These are phyloP conservation scores for Angomonas desouzai DNA, from an alignment of 208 protist genomes.

Conservation along the genomic window DNA sequence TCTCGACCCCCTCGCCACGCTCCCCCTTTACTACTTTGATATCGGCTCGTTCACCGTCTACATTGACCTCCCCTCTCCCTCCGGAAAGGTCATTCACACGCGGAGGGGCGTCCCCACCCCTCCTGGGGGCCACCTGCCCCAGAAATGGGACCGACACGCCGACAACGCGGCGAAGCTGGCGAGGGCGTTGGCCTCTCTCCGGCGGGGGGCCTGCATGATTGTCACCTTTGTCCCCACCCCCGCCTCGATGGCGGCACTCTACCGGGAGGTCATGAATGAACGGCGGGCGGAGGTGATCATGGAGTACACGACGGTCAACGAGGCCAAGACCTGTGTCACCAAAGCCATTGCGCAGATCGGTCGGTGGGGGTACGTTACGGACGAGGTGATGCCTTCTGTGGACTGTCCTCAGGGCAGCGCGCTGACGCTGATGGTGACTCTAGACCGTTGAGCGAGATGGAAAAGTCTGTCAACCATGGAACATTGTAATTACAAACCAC, in stretches of 20 bases:
- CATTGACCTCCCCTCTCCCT: conserved; percentile 31
- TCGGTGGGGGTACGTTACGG: conserved; percentile 60
- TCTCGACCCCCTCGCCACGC: conserved; percentile 30
- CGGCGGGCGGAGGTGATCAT: conserved; percentile 38
- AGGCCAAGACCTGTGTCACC: conserved; percentile 45
- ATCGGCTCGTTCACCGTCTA: conserved; percentile 57
- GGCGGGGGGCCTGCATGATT: conserved; percentile 40
- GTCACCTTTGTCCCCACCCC: conserved; percentile 47
- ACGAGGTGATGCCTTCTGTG: conserved; percentile 64
- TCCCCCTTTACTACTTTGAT: conserved; percentile 43
- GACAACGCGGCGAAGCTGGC: conserved; percentile 34
- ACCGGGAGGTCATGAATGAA: conserved; percentile 28
- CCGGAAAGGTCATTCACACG: neutral
- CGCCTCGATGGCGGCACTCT: conserved; percentile 31
- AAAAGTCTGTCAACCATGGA: too few species aligned
- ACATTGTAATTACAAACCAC: too few species aligned
- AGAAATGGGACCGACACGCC: conserved; percentile 18
- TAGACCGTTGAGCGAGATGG: conserved; percentile 10
- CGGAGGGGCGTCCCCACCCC: neutral
- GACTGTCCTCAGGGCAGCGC: conserved; percentile 55
- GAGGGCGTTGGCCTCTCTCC: conserved; percentile 34
- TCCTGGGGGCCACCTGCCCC: neutral
- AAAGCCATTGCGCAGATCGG: conserved; percentile 48
- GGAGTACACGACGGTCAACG: conserved; percentile 25
- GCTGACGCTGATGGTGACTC: conserved; percentile 47